Evolutionary conservation across 306 rosid genomes (phyloP).

Genomic region (Cucurbita pepo): DNA sequence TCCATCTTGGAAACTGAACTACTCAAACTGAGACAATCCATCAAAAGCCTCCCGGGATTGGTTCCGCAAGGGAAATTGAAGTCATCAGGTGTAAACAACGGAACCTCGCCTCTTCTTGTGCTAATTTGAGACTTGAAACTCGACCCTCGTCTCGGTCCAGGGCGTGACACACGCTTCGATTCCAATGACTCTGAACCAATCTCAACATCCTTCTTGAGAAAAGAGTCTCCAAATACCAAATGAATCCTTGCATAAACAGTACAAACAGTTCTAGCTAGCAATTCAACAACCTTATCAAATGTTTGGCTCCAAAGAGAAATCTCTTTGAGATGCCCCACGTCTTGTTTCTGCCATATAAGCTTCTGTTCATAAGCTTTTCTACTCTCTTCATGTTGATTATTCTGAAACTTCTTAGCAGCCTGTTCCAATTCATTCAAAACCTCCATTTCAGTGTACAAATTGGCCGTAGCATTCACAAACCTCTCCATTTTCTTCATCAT

Average conservation of each 20-base stretch:
- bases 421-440: conserved; percentile 80
- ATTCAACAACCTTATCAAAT: conserved; percentile 79
- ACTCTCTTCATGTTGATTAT: conserved; percentile 72
- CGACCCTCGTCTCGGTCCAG: conserved; percentile 21
- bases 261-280: conserved; percentile 86
- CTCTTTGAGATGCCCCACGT: conserved; percentile 71
- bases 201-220: conserved; percentile 12
- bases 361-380: conserved; percentile 67
- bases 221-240: conserved; percentile 42
- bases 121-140: conserved; percentile 26
- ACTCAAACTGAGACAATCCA: conserved; percentile 83
- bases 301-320: conserved; percentile 82
- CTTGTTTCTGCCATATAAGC: conserved; percentile 73
- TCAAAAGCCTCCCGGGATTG: conserved; percentile 79
- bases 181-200: conserved; percentile 5
- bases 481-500: conserved; percentile 93
- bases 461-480: conserved; percentile 64
- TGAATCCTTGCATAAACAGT: conserved; percentile 64
- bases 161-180: conserved; percentile 21
- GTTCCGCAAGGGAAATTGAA: conserved; percentile 69
- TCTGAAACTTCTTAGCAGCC: conserved; percentile 62
- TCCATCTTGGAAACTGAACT: conserved; percentile 50
- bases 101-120: conserved; percentile 38
- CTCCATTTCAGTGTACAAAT: conserved; percentile 70
- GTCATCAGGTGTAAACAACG: conserved; percentile 46